Percentiles rank a stretch among this genome's conserved stretches.
phyloP scores from a whole-genome alignment of 768 basidiomycete genomes.

The Leccinum truebloodii region DNA sequence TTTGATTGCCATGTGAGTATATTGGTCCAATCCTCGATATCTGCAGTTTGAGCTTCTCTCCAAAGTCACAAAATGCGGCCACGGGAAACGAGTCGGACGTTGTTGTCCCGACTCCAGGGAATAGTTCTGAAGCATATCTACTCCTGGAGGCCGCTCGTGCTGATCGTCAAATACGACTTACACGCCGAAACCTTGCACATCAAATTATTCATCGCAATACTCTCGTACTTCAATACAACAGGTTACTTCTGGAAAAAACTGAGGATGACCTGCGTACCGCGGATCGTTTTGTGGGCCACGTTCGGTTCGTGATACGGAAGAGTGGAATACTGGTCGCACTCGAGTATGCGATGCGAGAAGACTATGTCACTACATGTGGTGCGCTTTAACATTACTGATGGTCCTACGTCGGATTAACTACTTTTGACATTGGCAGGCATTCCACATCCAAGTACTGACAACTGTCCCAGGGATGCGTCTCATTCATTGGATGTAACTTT shows the following conservation, averaged over 20 bases:
- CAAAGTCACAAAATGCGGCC: not conserved
- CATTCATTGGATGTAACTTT: not conserved
- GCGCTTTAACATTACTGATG: not conserved
- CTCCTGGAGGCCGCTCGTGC: not conserved
- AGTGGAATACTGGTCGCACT: not conserved
- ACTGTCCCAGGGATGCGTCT: not conserved
- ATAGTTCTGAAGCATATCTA: not conserved
- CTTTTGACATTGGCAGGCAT: too few species aligned
- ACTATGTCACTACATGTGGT: not conserved
- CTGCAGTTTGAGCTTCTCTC: not conserved
- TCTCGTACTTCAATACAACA: not conserved
- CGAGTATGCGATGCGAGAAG: not conserved
- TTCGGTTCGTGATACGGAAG: not conserved
- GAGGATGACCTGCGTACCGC: not conserved
- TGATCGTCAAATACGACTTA: not conserved
- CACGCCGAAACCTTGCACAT: not conserved
- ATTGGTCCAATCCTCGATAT: not conserved
- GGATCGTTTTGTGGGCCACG: not conserved
- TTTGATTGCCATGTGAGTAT: too few species aligned
- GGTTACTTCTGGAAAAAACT: not conserved
- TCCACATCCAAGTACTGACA: too few species aligned
- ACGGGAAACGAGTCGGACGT: not conserved
- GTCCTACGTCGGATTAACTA: too few species aligned
- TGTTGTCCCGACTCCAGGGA: not conserved
- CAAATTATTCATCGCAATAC: not conserved